A percentile compares a stretch with the other conserved stretches of the same genome.
These are phyloP conservation scores for Viola pubescens DNA, from an alignment of 441 rosid species.

Conservation along the genomic window DNA sequence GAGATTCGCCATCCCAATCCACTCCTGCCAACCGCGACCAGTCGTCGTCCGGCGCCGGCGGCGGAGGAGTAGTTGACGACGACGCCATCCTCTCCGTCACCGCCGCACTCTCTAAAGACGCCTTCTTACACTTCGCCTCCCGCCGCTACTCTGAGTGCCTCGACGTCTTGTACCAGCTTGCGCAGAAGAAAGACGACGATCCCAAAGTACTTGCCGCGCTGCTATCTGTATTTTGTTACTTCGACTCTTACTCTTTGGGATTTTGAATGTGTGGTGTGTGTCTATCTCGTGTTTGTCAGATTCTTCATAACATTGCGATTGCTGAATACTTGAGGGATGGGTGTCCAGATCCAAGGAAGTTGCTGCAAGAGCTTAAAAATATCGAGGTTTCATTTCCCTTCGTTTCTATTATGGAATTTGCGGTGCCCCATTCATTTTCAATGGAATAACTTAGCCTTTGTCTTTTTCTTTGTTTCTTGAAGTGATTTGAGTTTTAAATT, in stretches of 20 bases:
- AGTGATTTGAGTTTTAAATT: neutral
- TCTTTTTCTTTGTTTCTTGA: neutral
- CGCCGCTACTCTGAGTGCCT: conserved; percentile 63
- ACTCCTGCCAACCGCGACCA: conserved; percentile 31
- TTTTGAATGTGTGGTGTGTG: conserved; percentile 15
- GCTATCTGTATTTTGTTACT: neutral
- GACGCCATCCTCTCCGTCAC: conserved; percentile 42
- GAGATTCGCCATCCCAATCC: conserved; percentile 50
- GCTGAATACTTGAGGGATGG: conserved; percentile 63
- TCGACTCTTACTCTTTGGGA: neutral
- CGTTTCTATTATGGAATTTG: neutral
- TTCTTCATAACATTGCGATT: conserved; percentile 90
- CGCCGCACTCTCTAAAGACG: conserved; percentile 67
- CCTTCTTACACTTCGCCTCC: conserved; percentile 60
- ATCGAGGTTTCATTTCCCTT: conserved; percentile 51
- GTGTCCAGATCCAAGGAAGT: conserved; percentile 67
- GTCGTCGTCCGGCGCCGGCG: conserved; percentile 11
- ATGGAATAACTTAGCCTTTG: neutral
- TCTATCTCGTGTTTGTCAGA: conserved; percentile 38
- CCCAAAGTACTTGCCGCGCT: conserved; percentile 49
- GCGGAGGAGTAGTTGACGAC: conserved; percentile 32
- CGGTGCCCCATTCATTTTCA: neutral
- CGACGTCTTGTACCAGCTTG: conserved; percentile 58
- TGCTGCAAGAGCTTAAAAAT: conserved; percentile 57
- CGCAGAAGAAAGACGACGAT: conserved; percentile 61